Evolutionary conservation across 2,329 filamentous ascomycete species (phyloP), one percentile per base, ranked within the genome.

Genomic region (Colletotrichum tofieldiae): DNA sequence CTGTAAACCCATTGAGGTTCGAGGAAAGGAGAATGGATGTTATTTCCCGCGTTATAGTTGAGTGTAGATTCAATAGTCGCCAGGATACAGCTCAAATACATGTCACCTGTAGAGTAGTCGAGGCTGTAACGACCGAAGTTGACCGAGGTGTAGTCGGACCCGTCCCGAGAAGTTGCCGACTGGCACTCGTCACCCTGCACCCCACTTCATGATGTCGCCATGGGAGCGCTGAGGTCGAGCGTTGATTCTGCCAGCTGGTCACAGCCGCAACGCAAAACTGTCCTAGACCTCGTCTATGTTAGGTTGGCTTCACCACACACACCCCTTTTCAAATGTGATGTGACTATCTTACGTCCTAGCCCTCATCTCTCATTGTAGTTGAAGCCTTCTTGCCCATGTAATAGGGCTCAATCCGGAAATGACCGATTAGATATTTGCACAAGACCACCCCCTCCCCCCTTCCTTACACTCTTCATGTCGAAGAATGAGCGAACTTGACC

Each of bases 161-260:
- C 35, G 23, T 52, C 18, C 54, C 45, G 32, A 67, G 32, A n/a
- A 64, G 35, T 62, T 37, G 35, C 61, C 35, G 47, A 64, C 49
- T 62, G 45, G 43, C 41, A 51, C 6, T 49, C 7, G 9, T 47
- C 14, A 29, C n/a, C 29, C 23, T 16, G 20, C 20, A 47, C 56
- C 65, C 65, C 65, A 67, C 56, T 41, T 52, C 20, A 16, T 35
- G 2, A 65, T 60, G 35, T 43, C 45, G 37, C 55, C 55, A 67
- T 60, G 52, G 55, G 18, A 32, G 23, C 32, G 35, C 26, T 18
- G 39, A 9, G 56, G 52, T 26, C n/a, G 23, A 26, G n/a, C 56
- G 23, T 2, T 20, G 20, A 39, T 14, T 6, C 5, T 20, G 37
- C 35, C 55, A 58, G 35, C 12, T 58, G 55, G 18, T 43, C 11